These are phyloP conservation scores for Pseudogymnoascus sp. DNA, from an alignment of 2,329 filamentous ascomycete species.

Conservation along the genomic window DNA sequence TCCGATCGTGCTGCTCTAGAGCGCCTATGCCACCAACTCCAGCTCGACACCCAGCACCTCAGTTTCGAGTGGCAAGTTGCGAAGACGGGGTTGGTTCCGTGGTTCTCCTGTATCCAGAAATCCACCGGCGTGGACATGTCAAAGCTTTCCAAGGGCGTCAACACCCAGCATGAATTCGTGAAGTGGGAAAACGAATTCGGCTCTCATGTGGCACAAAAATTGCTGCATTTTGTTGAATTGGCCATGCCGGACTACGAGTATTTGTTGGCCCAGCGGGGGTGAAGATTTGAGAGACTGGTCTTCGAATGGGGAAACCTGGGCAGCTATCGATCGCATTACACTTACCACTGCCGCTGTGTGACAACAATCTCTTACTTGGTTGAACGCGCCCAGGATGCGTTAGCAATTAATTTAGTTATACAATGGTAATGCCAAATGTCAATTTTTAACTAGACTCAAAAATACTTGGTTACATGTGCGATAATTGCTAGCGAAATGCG, in stretches of 20 bases:
- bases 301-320: not conserved
- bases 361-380: not conserved
- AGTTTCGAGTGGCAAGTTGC: not conserved
- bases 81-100: not conserved
- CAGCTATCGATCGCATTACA: not conserved
- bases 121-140: conserved; percentile 1
- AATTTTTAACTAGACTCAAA: not conserved
- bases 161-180: not conserved
- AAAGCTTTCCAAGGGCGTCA: not conserved
- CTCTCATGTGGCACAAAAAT: not conserved
- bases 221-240: not conserved
- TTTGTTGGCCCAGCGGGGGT: not conserved
- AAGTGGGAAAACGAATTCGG: not conserved
- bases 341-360: not conserved
- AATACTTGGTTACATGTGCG: not conserved
- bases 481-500: too few relatives aligned
- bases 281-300: not conserved
- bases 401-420: not conserved
- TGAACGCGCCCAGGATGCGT: not conserved
- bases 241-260: conserved; percentile 7
- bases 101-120: not conserved
- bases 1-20: not conserved
- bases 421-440: not conserved
- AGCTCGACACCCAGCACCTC: not conserved
- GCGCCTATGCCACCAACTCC: not conserved